phyloP scores from a whole-genome alignment of 768 basidiomycete species.

The Boletus rubescentipes region DNA sequence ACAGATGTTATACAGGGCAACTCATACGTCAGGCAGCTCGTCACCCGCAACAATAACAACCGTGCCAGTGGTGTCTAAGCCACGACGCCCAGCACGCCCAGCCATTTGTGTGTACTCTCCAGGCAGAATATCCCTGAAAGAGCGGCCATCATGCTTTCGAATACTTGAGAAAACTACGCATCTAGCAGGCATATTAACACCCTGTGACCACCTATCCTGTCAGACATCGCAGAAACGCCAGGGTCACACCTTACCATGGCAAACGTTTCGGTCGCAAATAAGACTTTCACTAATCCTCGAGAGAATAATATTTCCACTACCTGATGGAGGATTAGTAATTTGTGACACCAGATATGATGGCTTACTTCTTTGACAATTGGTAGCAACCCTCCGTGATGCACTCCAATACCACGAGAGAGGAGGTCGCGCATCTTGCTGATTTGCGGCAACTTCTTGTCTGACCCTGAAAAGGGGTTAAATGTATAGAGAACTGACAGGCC shows the following conservation, averaged over 20 bases:
- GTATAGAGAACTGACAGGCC: neutral
- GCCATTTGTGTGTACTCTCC: conserved; percentile 99
- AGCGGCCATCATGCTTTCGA: conserved; percentile 92
- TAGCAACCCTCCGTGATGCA: conserved; percentile 94
- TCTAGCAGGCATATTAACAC: conserved; percentile 99
- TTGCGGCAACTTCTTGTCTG: conserved; percentile 91
- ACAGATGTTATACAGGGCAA: conserved; percentile 8
- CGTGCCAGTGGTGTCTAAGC: conserved; percentile 91
- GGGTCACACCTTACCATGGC: conserved; percentile 71
- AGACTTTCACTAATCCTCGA: conserved; percentile 89
- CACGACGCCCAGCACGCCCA: conserved; percentile 94
- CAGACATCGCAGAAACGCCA: conserved; percentile 7
- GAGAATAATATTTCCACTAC: conserved; percentile 96
- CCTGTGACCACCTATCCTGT: conserved; percentile 46
- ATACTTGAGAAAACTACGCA: conserved; percentile 96
- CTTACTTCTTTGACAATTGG: conserved; percentile 95
- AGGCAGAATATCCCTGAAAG: conserved; percentile 85
- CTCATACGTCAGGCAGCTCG: conserved; percentile 76
- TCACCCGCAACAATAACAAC: conserved; percentile 89
- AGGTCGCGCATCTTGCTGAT: conserved; percentile 88
- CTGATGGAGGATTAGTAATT: conserved; percentile 39
- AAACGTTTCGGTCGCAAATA: conserved; percentile 99
- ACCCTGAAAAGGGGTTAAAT: conserved; percentile 48
- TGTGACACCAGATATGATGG: neutral
- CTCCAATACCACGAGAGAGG: conserved; percentile 89